Evolutionary conservation across 2,329 filamentous ascomycete genomes (phyloP).

Genomic region (Westerdykella ornata): DNA sequence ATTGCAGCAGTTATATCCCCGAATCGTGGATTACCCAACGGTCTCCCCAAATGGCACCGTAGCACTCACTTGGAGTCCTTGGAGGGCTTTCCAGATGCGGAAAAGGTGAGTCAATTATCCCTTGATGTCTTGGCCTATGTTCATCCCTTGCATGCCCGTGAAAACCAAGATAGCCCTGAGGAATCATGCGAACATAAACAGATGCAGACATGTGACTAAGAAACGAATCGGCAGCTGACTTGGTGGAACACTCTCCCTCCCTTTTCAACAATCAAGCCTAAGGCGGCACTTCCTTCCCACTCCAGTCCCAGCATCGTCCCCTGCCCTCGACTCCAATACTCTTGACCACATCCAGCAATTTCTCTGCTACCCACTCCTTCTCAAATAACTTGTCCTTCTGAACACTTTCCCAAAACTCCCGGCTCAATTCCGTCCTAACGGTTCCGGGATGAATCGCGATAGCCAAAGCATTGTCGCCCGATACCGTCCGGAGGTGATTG

Average conservation of each 20-base stretch:
- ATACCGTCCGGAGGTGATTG: conserved; percentile 53
- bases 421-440: conserved; percentile 66
- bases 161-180: no score
- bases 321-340: conserved; percentile 53
- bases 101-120: no score
- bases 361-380: conserved; percentile 59
- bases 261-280: conserved; percentile 14
- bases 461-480: conserved; percentile 57
- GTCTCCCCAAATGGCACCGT: no score
- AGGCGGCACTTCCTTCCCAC: conserved; percentile 35
- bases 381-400: conserved; percentile 58
- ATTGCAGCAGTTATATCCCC: no score
- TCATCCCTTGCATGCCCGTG: no score
- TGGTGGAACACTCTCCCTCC: not conserved
- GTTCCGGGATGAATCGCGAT: conserved; percentile 74
- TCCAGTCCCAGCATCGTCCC: conserved; percentile 38
- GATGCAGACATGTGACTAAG: no score
- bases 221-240: no score
- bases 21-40: no score
- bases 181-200: no score
- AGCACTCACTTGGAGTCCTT: no score
- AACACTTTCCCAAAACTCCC: conserved; percentile 63
- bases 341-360: conserved; percentile 57
- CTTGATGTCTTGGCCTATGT: no score
- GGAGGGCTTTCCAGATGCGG: no score